A percentile compares a stretch with the other conserved stretches of the same genome.
Evolutionary conservation across 176 grass and related monocot genomes (phyloP).

Genomic region (Oryza meridionalis): DNA sequence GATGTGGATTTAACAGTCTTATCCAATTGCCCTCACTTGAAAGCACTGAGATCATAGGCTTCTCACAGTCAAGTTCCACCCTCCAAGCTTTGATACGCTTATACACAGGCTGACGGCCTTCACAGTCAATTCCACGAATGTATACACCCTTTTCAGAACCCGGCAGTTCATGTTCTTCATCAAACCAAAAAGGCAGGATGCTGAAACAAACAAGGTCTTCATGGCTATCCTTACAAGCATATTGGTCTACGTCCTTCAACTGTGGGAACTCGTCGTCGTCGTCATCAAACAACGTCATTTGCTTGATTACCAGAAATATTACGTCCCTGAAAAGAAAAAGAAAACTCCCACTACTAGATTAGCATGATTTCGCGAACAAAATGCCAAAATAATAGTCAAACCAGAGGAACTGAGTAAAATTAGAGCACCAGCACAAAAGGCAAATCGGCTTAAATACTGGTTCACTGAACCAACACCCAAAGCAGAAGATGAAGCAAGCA

Average conservation of each 20-base stretch:
- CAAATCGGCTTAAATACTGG: too few species aligned
- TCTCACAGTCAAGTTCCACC: constrained; percentile 39
- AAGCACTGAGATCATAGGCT: constrained; percentile 51
- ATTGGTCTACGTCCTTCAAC: constrained; percentile 22
- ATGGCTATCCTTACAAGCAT: constrained; percentile 36
- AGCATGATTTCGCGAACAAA: too few species aligned
- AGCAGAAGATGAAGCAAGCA: too few species aligned
- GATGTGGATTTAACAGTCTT: constrained; percentile 50
- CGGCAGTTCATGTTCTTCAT: not conserved
- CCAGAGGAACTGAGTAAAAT: too few species aligned
- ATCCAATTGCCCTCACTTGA: constrained; percentile 65
- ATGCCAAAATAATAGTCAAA: too few species aligned
- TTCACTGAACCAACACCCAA: too few species aligned
- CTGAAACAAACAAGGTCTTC: constrained; percentile 43
- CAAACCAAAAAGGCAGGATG: constrained; percentile 39
- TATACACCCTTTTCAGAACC: not conserved
- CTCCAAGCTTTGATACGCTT: constrained; percentile 53
- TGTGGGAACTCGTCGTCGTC: constrained; percentile 15
- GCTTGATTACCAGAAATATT: not conserved
- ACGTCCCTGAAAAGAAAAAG: not conserved
- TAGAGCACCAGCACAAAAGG: too few species aligned
- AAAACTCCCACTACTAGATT: too few species aligned
- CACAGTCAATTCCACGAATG: constrained; percentile 22
- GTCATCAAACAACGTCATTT: constrained; percentile 24
- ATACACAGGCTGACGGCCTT: constrained; percentile 18